Conservation (phyloP, 139 green algal genomes). For the Picochlorum sp. region DNA sequence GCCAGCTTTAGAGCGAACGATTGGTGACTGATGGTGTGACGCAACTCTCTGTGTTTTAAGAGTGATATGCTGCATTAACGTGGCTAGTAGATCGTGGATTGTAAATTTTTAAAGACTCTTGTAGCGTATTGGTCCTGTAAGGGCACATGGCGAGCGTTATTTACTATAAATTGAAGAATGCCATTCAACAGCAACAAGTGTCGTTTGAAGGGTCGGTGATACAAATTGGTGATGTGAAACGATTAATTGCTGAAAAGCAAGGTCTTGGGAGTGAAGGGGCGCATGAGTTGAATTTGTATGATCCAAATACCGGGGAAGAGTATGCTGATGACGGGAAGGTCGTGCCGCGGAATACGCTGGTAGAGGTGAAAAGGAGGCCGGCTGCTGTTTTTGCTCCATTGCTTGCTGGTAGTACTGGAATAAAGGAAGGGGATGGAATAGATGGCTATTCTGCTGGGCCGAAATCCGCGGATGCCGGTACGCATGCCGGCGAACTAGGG, state of each 20-base stretch:
- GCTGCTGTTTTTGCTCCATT: conserved; percentile 17
- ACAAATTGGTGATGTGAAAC: conserved; percentile 62
- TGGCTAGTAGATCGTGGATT: too few relatives aligned
- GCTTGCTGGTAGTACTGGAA: background rate
- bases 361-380: conserved; percentile 54
- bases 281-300: conserved; percentile 48
- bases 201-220: conserved; percentile 65
- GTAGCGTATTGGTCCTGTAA: background rate
- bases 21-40: too few relatives aligned
- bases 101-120: background rate
- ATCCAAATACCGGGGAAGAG: conserved; percentile 39
- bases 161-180: conserved; percentile 11
- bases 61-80: too few relatives aligned
- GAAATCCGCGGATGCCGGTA: too few relatives aligned
- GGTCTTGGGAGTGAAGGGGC: conserved; percentile 45
- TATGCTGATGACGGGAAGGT: conserved; percentile 47
- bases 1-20: too few relatives aligned
- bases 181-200: conserved; percentile 36
- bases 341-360: conserved; percentile 45
- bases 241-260: conserved; percentile 62
- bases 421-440: background rate
- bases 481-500: conserved; percentile 17
- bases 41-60: too few relatives aligned
- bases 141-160: conserved; percentile 6
- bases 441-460: too few relatives aligned